A percentile compares a stretch with the other conserved stretches of the same genome.
Conservation (phyloP, 257 asterid genomes). For the Verbascum thapsus region DNA sequence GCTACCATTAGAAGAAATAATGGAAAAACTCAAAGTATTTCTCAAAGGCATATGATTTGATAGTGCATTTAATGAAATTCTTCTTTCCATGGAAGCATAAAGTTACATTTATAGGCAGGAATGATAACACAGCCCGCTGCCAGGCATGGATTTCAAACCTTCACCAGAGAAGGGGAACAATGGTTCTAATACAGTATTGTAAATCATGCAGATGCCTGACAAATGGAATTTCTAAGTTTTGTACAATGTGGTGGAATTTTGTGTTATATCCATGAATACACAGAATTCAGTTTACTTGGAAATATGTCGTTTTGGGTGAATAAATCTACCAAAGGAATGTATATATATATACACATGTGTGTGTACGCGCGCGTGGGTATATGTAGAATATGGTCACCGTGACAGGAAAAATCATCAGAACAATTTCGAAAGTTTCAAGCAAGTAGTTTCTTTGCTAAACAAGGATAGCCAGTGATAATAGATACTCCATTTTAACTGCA, state of each 20-base stretch:
- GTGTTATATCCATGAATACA: not conserved
- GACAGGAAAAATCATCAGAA: slow-evolving; percentile 8
- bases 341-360: no score
- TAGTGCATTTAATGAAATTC: not conserved
- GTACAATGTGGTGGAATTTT: not conserved
- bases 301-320: not conserved
- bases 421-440: slow-evolving; percentile 10
- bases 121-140: not conserved
- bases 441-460: slow-evolving; percentile 11
- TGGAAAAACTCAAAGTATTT: slow-evolving; percentile 1
- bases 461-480: slow-evolving; percentile 19
- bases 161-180: not conserved
- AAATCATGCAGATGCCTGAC: not conserved
- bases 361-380: no score
- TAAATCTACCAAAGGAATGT: slow-evolving; percentile 12
- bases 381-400: slow-evolving; percentile 2
- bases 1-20: slow-evolving; percentile 26
- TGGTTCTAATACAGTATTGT: not conserved
- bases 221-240: not conserved
- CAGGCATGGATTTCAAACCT: not conserved
- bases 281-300: not conserved
- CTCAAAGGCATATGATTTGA: slow-evolving; percentile 18
- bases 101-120: not conserved
- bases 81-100: not conserved
- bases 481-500: not conserved